These are phyloP conservation scores for Fusarium lyarnte DNA, from an alignment of 2,329 filamentous ascomycete genomes.

Conservation along the genomic window DNA sequence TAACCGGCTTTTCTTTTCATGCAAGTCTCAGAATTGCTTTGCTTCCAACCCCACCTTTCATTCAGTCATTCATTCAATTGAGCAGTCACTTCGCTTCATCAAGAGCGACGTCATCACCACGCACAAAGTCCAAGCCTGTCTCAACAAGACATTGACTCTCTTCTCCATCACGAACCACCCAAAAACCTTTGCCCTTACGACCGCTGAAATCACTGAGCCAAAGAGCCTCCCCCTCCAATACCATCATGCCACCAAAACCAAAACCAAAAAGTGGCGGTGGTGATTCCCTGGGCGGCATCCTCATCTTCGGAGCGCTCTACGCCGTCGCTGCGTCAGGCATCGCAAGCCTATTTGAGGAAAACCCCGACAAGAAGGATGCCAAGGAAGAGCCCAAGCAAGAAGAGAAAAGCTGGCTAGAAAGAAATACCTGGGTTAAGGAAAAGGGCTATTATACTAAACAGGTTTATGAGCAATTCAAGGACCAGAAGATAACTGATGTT, in stretches of 20 bases:
- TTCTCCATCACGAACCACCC: no score
- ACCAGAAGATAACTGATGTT: no score
- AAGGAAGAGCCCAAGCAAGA: not conserved
- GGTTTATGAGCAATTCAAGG: not conserved
- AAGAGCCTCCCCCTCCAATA: not conserved
- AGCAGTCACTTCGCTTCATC: not conserved
- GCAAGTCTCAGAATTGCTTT: not conserved
- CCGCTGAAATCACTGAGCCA: not conserved
- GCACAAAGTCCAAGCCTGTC: not conserved
- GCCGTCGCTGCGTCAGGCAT: not conserved
- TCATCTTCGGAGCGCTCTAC: not conserved
- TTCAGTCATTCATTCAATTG: not conserved
- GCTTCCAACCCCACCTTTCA: not conserved
- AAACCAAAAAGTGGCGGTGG: not conserved
- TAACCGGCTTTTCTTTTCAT: not conserved
- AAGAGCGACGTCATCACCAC: no score
- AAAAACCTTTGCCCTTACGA: fast-evolving
- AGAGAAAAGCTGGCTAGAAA: not conserved
- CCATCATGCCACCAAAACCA: not conserved
- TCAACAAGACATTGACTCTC: fast-evolving
- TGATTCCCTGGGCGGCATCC: not conserved
- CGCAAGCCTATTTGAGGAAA: not conserved
- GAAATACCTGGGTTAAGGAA: not conserved
- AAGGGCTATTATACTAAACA: not conserved
- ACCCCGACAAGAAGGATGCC: not conserved